Base-by-base conservation (phyloP, 305 asterid species). In the Fraxinus ornus region DNA sequence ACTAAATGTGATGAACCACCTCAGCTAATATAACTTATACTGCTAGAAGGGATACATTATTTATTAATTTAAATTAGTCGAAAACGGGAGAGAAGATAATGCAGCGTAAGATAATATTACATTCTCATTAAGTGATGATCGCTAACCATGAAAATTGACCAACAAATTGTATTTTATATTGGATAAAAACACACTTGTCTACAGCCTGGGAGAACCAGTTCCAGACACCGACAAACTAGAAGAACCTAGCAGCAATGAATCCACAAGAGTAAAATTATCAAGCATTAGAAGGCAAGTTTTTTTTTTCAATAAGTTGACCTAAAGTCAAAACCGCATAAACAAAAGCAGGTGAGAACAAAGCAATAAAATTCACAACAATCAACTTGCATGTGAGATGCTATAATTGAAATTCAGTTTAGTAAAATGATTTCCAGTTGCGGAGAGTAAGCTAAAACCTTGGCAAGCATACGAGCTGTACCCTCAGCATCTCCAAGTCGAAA, bases 401-500 rank as follows among this genome's bases (percentile, higher is more conserved):
- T 57, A 83, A 81, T 60, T 75, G 82, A 60, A 81, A 76, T 76
- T 81, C 81, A 79, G 52, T 41, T 81, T 77, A 81, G 79, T 80
- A 72, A 76, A 81, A 75, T 19, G 47, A 84, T 57, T 52, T 15
- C 62, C 62, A 17, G 62, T 52, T 52, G 22, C 17, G 62, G 62
- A 52, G 60, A 49, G 21, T 15, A 52, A 49, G 62, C 62, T 60
- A 86, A 71, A 28, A 47, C 76, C 82, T 33, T 60, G 62, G 47
- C 0, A 2, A 52, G 21, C 62, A 52, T 52, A 49, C 22, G 8
- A 2, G 13, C 70, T 7, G 10, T 21, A 57, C 33, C 64, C 55
- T 90, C 83, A 90, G 83, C 91, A 91, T 78, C 81, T 89, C 94
- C 94, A 91, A 78, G 85, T 82, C 5, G 89, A 82, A 73, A 86